Base-by-base conservation (phyloP, 768 basidiomycete species). In the Terana coerulea region DNA sequence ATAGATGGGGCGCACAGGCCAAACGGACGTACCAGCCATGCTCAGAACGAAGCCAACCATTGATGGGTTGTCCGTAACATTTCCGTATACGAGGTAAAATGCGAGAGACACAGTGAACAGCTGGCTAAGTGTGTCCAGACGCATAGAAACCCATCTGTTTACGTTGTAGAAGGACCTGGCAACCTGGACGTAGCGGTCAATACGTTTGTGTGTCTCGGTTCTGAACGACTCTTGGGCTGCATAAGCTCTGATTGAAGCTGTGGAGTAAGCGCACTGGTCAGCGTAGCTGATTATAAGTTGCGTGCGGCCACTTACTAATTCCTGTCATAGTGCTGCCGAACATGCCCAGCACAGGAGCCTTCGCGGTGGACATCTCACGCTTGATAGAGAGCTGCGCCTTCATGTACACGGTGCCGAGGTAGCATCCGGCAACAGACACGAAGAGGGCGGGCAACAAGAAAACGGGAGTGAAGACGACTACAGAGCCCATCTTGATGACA, bases 371-470 rank as follows among this genome's bases (percentile, higher is more conserved):
- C 77, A 78, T 76, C 60, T 81, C 77, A 19, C 80, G 71, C 65
- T 83, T 83, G 55, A 80, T 74, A 6, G 75, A 72, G n/a, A 82
- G 69, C 59, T 84, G 81, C 6, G 77, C 76, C 56, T 74, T 73
- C 59, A 83, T 81, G 64, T 82, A 83, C n/a, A 81, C 60, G 41
- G 76, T 72, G 15, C 78, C 80, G n/a, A 73, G 60, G 56, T 71
- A 66, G 24, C 60, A 70, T 14, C 78, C 80, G 9, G 78, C 3
- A 10, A 69, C 50, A n/a, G 68, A 61, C 10, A 77, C 60, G 6
- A 64, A 26, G 17, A 69, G 39, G 5, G 74, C 74, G 0, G 76
- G 73, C 3, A 74, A 26, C 17, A 73, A 52, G 63, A 78, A 77
- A 5, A 68, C 46, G 0, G 76, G 77, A 0, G 69, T 71, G 44